phyloP scores from a whole-genome alignment of 495 filamentous ascomycete genomes.

The Hypoxylon rickii region DNA sequence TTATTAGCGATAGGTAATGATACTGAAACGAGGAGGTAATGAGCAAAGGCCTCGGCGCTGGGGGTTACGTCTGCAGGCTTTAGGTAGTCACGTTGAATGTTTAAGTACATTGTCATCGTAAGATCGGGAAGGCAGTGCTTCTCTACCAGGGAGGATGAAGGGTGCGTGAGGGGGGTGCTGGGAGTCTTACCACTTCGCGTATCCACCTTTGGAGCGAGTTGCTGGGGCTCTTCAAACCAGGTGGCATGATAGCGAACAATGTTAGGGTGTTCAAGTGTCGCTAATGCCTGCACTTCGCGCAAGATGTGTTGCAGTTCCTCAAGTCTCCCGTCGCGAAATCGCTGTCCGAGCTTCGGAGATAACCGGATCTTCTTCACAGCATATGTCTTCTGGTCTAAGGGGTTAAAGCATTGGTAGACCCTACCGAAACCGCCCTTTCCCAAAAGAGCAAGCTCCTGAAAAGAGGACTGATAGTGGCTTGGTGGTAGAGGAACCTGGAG shows the following conservation, averaged over 20 bases:
- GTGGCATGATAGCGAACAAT: constrained; percentile 61
- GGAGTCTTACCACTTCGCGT: constrained; percentile 24
- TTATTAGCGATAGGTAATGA: constrained; percentile 6
- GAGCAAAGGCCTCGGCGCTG: background rate
- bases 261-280: constrained; percentile 59
- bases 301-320: constrained; percentile 58
- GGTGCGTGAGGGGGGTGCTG: background rate
- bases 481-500: constrained; percentile 4
- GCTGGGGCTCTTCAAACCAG: constrained; percentile 56
- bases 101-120: no score
- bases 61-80: background rate
- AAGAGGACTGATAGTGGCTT: constrained; percentile 38
- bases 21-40: no score
- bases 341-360: constrained; percentile 51
- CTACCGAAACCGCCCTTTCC: constrained; percentile 61
- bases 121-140: no score
- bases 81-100: no score
- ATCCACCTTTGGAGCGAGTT: constrained; percentile 22
- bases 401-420: constrained; percentile 58
- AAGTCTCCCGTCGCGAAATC: constrained; percentile 52
- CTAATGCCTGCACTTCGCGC: constrained; percentile 60
- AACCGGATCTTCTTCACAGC: constrained; percentile 62
- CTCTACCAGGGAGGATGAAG: no score
- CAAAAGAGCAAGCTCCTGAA: constrained; percentile 41
- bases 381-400: constrained; percentile 57